phyloP scores from a whole-genome alignment of 2,329 filamentous ascomycete genomes.

The Aspergillus luchuensis region DNA sequence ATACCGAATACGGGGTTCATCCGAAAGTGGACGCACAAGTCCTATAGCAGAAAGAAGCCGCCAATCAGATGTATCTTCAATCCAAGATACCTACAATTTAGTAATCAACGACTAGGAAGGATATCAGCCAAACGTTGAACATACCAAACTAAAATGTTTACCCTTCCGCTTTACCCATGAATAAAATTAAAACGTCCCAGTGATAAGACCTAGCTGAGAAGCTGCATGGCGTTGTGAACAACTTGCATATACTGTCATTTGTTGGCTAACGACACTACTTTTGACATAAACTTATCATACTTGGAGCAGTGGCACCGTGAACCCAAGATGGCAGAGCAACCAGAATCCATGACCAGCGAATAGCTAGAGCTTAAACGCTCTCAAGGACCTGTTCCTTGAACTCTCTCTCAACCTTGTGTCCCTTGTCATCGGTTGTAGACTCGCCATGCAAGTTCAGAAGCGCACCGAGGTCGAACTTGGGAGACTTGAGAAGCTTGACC shows the following conservation, averaged over 20 bases:
- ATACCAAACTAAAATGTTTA: too few species aligned
- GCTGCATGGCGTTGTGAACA: not conserved
- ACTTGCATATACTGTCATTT: slow-evolving; percentile 1
- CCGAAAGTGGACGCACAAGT: too few species aligned
- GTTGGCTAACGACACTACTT: slow-evolving; percentile 15
- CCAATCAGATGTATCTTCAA: too few species aligned
- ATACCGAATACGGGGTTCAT: too few species aligned
- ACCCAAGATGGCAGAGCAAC: slow-evolving; percentile 1
- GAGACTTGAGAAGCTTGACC: slow-evolving; percentile 98
- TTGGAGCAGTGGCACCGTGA: slow-evolving; percentile 6
- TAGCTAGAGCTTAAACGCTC: slow-evolving; percentile 75
- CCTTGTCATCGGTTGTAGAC: slow-evolving; percentile 91
- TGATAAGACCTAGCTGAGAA: too few species aligned
- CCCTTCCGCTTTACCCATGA: too few species aligned
- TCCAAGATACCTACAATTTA: too few species aligned
- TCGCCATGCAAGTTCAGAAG: slow-evolving; percentile 97
- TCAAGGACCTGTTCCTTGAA: slow-evolving; percentile 98
- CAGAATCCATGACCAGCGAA: slow-evolving; percentile 77
- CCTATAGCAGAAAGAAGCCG: too few species aligned
- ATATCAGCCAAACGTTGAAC: too few species aligned
- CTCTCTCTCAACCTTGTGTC: slow-evolving; percentile 98
- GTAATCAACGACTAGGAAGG: too few species aligned
- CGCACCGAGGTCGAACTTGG: slow-evolving; percentile 98
- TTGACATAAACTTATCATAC: slow-evolving; percentile 12
- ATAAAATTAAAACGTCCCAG: too few species aligned